A percentile compares a stretch with the other conserved stretches of the same genome.
These are phyloP conservation scores for Extremus antarcticus DNA, from an alignment of 495 filamentous ascomycete species.

Conservation along the genomic window DNA sequence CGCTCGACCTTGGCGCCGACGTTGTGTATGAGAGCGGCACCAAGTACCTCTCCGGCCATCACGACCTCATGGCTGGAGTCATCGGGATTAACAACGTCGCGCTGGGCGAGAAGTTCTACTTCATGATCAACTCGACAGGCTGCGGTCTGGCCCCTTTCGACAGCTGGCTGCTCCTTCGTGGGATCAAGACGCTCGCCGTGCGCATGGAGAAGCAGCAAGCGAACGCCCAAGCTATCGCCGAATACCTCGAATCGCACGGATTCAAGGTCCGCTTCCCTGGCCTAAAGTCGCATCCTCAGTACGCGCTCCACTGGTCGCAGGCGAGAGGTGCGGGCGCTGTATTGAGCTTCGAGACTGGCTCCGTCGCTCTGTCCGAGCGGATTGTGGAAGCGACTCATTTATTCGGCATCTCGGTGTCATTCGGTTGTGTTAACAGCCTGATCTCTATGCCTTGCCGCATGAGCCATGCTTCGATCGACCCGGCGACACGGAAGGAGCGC, in stretches of 20 bases:
- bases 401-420: conserved; percentile 92
- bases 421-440: conserved; percentile 94
- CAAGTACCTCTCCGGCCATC: conserved; percentile 94
- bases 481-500: conserved; percentile 78
- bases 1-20: conserved; percentile 86
- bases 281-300: conserved; percentile 86
- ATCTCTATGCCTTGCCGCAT: conserved; percentile 99
- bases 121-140: conserved; percentile 90
- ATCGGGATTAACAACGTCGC: conserved; percentile 73
- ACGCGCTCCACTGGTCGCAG: conserved; percentile 90
- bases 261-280: conserved; percentile 94
- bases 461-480: conserved; percentile 98
- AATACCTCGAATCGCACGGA: conserved; percentile 81
- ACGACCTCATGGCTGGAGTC: conserved; percentile 97
- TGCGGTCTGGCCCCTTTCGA: conserved; percentile 92
- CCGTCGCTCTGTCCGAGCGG: conserved; percentile 66
- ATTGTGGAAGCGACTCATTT: conserved; percentile 87
- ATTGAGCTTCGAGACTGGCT: conserved; percentile 89
- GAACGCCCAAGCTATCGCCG: conserved; percentile 81
- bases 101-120: conserved; percentile 82
- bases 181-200: conserved; percentile 90
- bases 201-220: conserved; percentile 97
- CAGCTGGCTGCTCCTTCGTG: conserved; percentile 87
- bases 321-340: conserved; percentile 89
- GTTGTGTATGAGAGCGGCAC: conserved; percentile 96